phyloP scores from a whole-genome alignment of 2,329 filamentous ascomycete species.

The Paecilomyces variotii region DNA sequence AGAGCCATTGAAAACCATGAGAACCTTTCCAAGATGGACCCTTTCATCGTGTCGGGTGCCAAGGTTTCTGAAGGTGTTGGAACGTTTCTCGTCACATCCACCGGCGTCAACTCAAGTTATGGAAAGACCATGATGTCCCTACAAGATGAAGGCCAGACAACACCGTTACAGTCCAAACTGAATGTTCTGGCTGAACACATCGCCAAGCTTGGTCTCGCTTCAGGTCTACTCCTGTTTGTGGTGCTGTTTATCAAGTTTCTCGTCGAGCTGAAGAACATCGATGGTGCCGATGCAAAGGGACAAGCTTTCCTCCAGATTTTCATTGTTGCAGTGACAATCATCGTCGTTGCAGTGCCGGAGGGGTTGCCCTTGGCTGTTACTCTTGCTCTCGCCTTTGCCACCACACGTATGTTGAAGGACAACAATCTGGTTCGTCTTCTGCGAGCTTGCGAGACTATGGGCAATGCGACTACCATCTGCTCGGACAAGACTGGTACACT shows the following conservation, averaged over 20 bases:
- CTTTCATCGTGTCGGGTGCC: constrained; percentile 72
- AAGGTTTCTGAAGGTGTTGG: constrained; percentile 71
- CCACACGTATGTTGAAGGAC: constrained; percentile 55
- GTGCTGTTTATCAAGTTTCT: constrained; percentile 73
- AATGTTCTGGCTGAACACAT: constrained; percentile 73
- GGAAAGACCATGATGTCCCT: constrained; percentile 74
- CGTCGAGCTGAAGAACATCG: constrained; percentile 49
- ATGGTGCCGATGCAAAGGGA: constrained; percentile 43
- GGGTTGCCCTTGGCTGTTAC: constrained; percentile 55
- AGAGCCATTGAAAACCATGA: constrained; percentile 54
- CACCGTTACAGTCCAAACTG: constrained; percentile 68
- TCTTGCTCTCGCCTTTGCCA: constrained; percentile 54
- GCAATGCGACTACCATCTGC: constrained; percentile 56
- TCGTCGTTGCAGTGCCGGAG: constrained; percentile 55
- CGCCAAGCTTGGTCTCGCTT: constrained; percentile 63
- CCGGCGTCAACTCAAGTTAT: constrained; percentile 65
- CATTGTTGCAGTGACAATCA: constrained; percentile 51
- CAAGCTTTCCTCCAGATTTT: constrained; percentile 52
- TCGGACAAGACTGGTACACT: constrained; percentile 61
- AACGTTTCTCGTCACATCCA: constrained; percentile 65
- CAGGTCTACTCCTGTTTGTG: constrained; percentile 67
- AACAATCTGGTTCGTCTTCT: constrained; percentile 55
- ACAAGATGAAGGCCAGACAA: constrained; percentile 67
- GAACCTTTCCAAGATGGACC: constrained; percentile 59
- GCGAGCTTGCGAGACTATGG: constrained; percentile 56